Conservation (phyloP, 768 basidiomycete genomes). For the Kwoniella pini region DNA sequence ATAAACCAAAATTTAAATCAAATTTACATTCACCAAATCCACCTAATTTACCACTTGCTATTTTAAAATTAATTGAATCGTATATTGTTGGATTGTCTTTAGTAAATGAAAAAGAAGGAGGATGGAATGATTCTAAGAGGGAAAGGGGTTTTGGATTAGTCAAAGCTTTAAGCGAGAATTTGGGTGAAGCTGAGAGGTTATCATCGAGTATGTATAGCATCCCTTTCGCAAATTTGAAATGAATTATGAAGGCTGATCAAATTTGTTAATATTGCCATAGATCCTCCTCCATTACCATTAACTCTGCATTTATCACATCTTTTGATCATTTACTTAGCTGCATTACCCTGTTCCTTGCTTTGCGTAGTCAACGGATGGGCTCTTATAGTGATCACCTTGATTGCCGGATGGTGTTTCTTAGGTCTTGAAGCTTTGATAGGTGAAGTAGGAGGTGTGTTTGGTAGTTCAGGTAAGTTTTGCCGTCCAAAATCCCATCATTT, state of each 20-base stretch:
- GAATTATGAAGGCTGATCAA: too few relatives aligned
- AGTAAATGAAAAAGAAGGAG: slow-evolving; percentile 24
- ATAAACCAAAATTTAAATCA: slow-evolving; percentile 22
- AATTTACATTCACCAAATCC: slow-evolving; percentile 45
- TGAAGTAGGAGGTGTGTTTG: slow-evolving; percentile 53
- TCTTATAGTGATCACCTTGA: slow-evolving; percentile 37
- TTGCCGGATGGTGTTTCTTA: slow-evolving; percentile 52
- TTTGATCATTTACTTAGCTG: slow-evolving; percentile 48
- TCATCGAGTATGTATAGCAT: slow-evolving; percentile 40
- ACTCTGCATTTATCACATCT: slow-evolving; percentile 51
- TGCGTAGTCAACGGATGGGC: slow-evolving; percentile 40
- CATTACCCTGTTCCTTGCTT: slow-evolving; percentile 47
- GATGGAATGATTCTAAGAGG: slow-evolving; percentile 47
- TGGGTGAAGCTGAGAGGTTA: slow-evolving; percentile 49
- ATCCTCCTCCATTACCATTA: slow-evolving; percentile 50
- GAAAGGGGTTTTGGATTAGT: slow-evolving; percentile 44
- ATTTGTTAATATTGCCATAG: slow-evolving; percentile 22
- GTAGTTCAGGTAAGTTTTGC: slow-evolving; percentile 34
- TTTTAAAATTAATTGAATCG: slow-evolving; percentile 48
- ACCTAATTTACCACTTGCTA: slow-evolving; percentile 45
- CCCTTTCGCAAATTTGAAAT: too few relatives aligned
- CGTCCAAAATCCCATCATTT: not conserved
- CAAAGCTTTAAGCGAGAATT: slow-evolving; percentile 33
- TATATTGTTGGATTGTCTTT: slow-evolving; percentile 47
- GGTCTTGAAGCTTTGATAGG: slow-evolving; percentile 51